phyloP scores from a whole-genome alignment of 1,284 basidiomycete species.

The Sanghuangporus baumii region DNA sequence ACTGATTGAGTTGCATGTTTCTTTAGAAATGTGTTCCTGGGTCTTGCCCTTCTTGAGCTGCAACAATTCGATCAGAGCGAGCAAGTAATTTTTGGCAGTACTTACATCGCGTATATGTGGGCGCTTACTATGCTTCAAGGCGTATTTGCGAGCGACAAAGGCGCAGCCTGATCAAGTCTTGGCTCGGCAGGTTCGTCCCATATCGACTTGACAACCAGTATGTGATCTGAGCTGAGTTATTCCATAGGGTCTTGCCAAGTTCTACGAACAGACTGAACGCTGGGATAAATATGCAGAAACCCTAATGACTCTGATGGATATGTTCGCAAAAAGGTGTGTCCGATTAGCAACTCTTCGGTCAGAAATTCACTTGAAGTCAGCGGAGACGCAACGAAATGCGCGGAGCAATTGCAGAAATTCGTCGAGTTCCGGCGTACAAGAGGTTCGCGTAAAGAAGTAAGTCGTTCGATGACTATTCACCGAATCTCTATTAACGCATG shows the following conservation, averaged over 20 bases:
- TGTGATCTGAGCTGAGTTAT: background rate
- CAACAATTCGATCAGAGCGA: slow-evolving; percentile 70
- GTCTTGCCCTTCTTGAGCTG: slow-evolving; percentile 69
- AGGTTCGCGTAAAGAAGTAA: slow-evolving; percentile 57
- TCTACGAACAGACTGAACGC: slow-evolving; percentile 59
- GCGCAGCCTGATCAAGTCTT: slow-evolving; percentile 58
- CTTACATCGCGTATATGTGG: background rate
- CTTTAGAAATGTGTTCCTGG: slow-evolving; percentile 78
- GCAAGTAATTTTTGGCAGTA: slow-evolving; percentile 53
- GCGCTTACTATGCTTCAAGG: slow-evolving; percentile 35
- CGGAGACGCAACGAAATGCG: slow-evolving; percentile 73
- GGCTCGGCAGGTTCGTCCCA: slow-evolving; percentile 68
- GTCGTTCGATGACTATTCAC: slow-evolving; percentile 13
- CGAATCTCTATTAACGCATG: background rate
- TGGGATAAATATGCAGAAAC: slow-evolving; percentile 59
- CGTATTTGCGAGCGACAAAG: slow-evolving; percentile 70
- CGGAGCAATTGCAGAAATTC: slow-evolving; percentile 73
- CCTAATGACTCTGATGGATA: slow-evolving; percentile 46
- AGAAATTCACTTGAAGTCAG: slow-evolving; percentile 34
- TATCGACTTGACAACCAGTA: background rate
- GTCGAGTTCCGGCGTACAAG: slow-evolving; percentile 59
- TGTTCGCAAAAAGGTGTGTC: slow-evolving; percentile 54
- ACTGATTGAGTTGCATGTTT: background rate
- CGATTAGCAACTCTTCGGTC: background rate
- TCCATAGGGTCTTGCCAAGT: slow-evolving; percentile 61